Conservation (phyloP, 2,329 filamentous ascomycete genomes). For the Aspergillus sp. region DNA sequence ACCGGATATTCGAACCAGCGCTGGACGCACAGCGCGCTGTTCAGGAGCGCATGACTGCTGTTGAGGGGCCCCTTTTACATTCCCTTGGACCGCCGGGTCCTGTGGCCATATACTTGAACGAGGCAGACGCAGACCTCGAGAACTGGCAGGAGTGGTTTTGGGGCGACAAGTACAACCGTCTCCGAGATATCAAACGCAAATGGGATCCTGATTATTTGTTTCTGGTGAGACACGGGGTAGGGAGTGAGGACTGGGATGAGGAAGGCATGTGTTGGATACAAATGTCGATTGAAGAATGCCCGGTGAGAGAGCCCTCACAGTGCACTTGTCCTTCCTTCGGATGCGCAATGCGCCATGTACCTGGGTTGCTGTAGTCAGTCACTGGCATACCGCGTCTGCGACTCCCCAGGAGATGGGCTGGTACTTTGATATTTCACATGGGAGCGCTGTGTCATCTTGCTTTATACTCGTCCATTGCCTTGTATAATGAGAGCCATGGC, state of each 20-base stretch:
- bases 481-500: no score
- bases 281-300: no score
- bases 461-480: no score
- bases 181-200: background rate
- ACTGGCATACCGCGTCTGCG: no score
- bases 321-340: no score
- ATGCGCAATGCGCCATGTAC: no score
- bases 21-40: background rate
- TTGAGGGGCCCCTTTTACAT: background rate
- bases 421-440: no score
- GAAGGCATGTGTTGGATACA: conserved; percentile 18
- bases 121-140: conserved; percentile 40
- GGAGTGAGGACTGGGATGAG: conserved; percentile 28
- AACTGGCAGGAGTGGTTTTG: conserved; percentile 42
- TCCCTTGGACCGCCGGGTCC: background rate
- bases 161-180: conserved; percentile 27
- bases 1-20: background rate
- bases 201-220: conserved; percentile 32
- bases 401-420: no score
- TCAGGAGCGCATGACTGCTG: no score
- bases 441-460: no score
- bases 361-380: no score
- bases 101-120: conserved; percentile 39
- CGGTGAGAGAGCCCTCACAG: no score
- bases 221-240: conserved; percentile 20